Evolutionary conservation across 768 basidiomycete species (phyloP).

Genomic region (Boletus vinaceobasis): DNA sequence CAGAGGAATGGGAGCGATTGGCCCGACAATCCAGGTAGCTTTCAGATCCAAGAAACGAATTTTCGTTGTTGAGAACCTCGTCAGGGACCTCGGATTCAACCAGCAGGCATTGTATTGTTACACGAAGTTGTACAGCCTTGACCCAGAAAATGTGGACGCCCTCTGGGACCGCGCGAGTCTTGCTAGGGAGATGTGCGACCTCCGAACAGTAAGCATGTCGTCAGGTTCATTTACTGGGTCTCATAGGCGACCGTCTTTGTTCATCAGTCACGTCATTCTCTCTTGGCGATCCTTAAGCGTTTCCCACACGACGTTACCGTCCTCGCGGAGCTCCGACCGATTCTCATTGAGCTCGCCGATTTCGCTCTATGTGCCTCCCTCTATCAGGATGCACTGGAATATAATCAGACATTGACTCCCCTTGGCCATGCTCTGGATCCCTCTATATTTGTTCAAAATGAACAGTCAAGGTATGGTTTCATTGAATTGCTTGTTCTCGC

Average conservation of each 20-base stretch:
- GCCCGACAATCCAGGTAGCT: conserved; percentile 68
- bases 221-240: background rate
- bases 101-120: background rate
- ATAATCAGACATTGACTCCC: background rate
- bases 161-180: background rate
- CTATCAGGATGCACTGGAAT: background rate
- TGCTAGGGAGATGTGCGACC: background rate
- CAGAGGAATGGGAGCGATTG: conserved; percentile 81
- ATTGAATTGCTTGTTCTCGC: background rate
- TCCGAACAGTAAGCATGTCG: background rate
- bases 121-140: background rate
- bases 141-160: background rate
- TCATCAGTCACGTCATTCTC: background rate
- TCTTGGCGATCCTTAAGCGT: conserved; percentile 1
- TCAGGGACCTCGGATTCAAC: background rate
- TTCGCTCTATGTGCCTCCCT: background rate
- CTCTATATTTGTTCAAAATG: conserved; percentile 1
- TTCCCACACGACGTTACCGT: conserved; percentile 64
- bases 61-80: conserved; percentile 54
- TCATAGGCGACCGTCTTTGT: background rate
- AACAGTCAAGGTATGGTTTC: conserved; percentile 17
- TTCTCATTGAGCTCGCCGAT: background rate
- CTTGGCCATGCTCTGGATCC: conserved; percentile 7
- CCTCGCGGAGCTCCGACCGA: conserved; percentile 65
- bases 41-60: conserved; percentile 42